Evolutionary conservation across 2,329 filamentous ascomycete genomes (phyloP).

Genomic region (Colletotrichum brevisporum): DNA sequence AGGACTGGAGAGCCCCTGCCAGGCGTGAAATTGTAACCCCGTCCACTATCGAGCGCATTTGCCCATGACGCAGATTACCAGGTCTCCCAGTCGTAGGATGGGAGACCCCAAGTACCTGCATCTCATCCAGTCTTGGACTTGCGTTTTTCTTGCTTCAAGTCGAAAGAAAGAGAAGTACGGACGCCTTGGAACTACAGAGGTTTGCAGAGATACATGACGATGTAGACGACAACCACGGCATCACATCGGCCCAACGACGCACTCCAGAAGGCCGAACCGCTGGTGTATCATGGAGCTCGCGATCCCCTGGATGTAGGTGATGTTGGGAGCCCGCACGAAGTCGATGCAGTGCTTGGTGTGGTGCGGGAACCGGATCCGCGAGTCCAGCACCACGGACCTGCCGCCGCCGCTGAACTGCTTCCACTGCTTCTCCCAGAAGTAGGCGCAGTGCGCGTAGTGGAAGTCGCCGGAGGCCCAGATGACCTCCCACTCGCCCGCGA

Average conservation of each 20-base stretch:
- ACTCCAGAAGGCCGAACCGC: neutral
- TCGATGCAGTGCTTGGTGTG: slow-evolving; percentile 6
- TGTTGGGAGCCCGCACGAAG: neutral
- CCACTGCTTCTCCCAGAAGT: slow-evolving; percentile 11
- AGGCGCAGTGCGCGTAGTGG: neutral
- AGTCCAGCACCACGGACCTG: neutral
- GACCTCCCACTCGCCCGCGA: neutral
- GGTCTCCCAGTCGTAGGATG: too few relatives aligned
- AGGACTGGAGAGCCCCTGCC: too few relatives aligned
- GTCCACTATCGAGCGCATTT: too few relatives aligned
- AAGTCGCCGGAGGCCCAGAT: slow-evolving; percentile 4
- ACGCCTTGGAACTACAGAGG: too few relatives aligned
- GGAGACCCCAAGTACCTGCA: too few relatives aligned
- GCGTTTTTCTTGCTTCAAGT: too few relatives aligned
- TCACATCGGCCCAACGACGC: slow-evolving; percentile 1
- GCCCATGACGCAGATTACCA: too few relatives aligned
- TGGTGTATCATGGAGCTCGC: neutral
- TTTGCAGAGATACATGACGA: too few relatives aligned
- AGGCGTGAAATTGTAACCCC: too few relatives aligned
- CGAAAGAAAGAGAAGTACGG: too few relatives aligned
- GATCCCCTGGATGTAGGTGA: neutral
- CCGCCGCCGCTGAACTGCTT: neutral
- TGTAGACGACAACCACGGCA: too few relatives aligned
- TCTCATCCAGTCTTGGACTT: too few relatives aligned
- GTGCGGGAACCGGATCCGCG: neutral